Percentiles rank a stretch among this genome's conserved stretches.
Evolutionary conservation across 345 rosid species (phyloP).

Genomic region (Eucalyptus erythrocorys): DNA sequence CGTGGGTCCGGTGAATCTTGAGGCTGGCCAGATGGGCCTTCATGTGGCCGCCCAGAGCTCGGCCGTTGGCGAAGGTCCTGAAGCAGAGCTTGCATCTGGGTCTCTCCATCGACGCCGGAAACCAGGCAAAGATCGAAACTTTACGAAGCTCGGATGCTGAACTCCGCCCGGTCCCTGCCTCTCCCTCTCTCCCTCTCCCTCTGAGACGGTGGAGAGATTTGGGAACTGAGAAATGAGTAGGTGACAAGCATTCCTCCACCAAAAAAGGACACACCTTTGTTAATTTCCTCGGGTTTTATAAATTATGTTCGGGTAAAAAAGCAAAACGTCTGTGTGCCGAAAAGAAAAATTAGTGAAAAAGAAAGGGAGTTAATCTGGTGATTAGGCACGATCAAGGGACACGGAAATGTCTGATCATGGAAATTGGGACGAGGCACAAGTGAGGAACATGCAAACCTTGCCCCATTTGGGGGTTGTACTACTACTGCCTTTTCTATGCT

Average conservation of each 20-base stretch:
- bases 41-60: conserved; percentile 97
- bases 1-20: conserved; percentile 9
- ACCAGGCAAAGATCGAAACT: not conserved
- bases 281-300: not conserved
- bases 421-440: not conserved
- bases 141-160: not conserved
- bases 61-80: conserved; percentile 65
- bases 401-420: conserved; percentile 7
- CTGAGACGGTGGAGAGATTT: conserved; percentile 6
- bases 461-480: not conserved
- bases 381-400: not conserved
- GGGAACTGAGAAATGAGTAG: conserved; percentile 81
- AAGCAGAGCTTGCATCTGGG: conserved; percentile 80
- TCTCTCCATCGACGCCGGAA: conserved; percentile 41
- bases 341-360: not conserved
- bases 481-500: not conserved
- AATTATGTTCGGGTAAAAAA: not conserved
- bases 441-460: conserved; percentile 44
- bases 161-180: not conserved
- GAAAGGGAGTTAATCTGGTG: not conserved
- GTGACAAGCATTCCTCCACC: conserved; percentile 94
- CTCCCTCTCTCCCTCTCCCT: conserved; percentile 2
- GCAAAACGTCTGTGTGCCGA: not conserved
- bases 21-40: conserved; percentile 67
- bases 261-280: conserved; percentile 12